Conservation (phyloP, 179 eudicot genomes). For the Corrigiola litoralis region DNA sequence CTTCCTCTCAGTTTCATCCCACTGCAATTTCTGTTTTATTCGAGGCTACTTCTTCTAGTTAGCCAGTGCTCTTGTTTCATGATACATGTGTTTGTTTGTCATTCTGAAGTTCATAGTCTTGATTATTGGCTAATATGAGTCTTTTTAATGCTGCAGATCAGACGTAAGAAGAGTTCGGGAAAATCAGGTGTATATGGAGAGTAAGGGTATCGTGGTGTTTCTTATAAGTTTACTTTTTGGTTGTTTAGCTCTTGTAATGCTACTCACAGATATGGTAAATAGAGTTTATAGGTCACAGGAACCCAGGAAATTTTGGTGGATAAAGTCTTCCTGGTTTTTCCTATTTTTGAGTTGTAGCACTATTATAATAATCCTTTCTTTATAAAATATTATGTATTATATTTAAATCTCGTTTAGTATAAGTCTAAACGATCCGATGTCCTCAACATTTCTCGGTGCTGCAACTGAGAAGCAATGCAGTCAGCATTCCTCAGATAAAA, state of each 20-base stretch:
- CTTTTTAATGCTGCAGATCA: conserved; percentile 23
- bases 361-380: conserved; percentile 48
- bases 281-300: conserved; percentile 39
- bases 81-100: neutral
- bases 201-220: conserved; percentile 34
- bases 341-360: conserved; percentile 51
- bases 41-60: no score
- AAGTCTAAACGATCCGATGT: neutral
- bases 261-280: conserved; percentile 40
- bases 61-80: neutral
- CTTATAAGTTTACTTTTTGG: conserved; percentile 59
- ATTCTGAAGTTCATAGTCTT: neutral
- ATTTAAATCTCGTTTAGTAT: neutral
- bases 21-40: no score
- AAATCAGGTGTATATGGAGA: conserved; percentile 43
- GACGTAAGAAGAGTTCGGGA: conserved; percentile 38
- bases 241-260: conserved; percentile 42
- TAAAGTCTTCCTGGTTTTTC: conserved; percentile 58
- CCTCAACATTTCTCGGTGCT: no score
- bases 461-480: no score
- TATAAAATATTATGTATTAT: conserved; percentile 31
- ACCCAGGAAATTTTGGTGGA: conserved; percentile 74
- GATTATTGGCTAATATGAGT: neutral
- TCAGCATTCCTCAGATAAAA: neutral
- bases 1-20: no score